Base-by-base conservation (phyloP, 2,329 filamentous ascomycete genomes). In the Pestalotiopsis sp. region DNA sequence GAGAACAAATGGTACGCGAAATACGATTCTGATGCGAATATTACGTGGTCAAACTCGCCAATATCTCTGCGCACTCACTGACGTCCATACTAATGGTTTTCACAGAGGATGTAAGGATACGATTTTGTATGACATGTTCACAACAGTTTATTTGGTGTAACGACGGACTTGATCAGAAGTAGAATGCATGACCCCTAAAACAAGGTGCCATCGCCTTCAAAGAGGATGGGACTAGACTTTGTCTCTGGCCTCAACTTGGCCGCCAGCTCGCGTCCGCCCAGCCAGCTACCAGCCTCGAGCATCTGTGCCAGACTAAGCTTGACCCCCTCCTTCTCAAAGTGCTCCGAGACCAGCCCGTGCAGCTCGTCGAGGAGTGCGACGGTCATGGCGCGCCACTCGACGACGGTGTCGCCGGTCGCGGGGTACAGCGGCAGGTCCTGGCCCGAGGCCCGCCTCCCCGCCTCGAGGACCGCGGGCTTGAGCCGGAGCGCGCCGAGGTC, bases 241-340 rank as follows among this genome's bases (percentile, higher is more conserved):
- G 93, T 95, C 74, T 93, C 91, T 17, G 93, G 93, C 68, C 93
- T 85, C 59, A 88, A 91, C 67, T 94, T 90, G 77, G 94, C 93
- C 64, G 93, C 93, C 74, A 95, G 85, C 81, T 95, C 93, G 78
- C 93, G 87, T 68, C 88, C 82, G 80, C 96, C 95, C 92, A 98
- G 98, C 95, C 96, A 99, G 77, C 93, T 97, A 65, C 96, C 96
- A 14, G 95, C 96, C 81, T 98, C 96, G 20, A 99, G 86, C 83
- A 99, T 90, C 79, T 99, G 96, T 5, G 95, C 90, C 73, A 98
- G 81, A 55, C 85, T 93, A 78, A 99, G 82, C 72, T 95, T 90
- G 49, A 88, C 83, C 3, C 92, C 93, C 7, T 85, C 86, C 55
- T 76, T 67, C 88, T 89, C 62, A 98, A 69, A 80, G 62, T 88